A percentile compares a stretch with the other conserved stretches of the same genome.
phyloP scores from a whole-genome alignment of 129 eudicot genomes.

The Chrysanthemum makinoi region DNA sequence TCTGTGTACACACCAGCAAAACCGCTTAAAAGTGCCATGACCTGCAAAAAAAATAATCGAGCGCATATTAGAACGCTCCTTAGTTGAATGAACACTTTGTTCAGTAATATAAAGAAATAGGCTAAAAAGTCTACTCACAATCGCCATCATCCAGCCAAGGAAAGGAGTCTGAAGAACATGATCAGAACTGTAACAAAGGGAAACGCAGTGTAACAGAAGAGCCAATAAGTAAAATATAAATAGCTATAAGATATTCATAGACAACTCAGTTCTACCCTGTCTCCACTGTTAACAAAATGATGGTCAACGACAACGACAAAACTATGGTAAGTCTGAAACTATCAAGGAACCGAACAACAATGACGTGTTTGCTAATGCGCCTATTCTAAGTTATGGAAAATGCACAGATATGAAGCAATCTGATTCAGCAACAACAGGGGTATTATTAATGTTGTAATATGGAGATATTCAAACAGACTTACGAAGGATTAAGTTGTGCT shows the following conservation, averaged over 20 bases:
- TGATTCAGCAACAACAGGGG: constrained; percentile 8
- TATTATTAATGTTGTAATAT: constrained; percentile 8
- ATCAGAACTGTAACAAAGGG: constrained; percentile 72
- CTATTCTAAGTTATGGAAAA: constrained; percentile 12
- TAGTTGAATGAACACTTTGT: not conserved
- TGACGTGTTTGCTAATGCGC: not conserved
- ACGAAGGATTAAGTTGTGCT: constrained; percentile 95
- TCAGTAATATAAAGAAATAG: constrained; percentile 9
- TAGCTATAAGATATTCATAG: constrained; percentile 2
- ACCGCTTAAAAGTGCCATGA: constrained; percentile 98
- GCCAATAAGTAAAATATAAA: constrained; percentile 9
- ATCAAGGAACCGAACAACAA: too few species aligned
- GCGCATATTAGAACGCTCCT: constrained; percentile 10
- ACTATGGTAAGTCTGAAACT: not conserved
- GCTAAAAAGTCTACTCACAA: constrained; percentile 60
- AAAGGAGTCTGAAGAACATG: constrained; percentile 92
- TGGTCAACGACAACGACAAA: not conserved
- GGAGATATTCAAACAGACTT: constrained; percentile 33
- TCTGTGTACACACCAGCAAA: constrained; percentile 99
- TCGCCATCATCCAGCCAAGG: constrained; percentile 98
- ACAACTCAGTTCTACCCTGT: not conserved
- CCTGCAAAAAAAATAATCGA: constrained; percentile 42
- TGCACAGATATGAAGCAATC: constrained; percentile 14
- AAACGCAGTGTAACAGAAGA: constrained; percentile 20
- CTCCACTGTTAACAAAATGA: not conserved